These are phyloP conservation scores for Exserohilum turcica DNA, from an alignment of 2,329 filamentous ascomycete species.

Conservation along the genomic window DNA sequence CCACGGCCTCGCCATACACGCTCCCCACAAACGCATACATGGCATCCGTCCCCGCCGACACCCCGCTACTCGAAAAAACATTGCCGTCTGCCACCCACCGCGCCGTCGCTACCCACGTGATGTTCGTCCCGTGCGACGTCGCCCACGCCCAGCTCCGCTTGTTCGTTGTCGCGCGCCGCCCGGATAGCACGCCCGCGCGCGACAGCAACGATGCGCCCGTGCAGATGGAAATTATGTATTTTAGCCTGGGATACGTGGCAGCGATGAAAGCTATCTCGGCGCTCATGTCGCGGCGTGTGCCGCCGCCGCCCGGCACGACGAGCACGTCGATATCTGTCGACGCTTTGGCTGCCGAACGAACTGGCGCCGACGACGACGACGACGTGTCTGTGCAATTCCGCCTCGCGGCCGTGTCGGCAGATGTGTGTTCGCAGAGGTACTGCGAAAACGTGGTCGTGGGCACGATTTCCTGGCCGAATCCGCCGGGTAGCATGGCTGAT, in stretches of 20 bases:
- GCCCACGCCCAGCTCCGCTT: constrained; percentile 61
- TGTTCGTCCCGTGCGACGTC: constrained; percentile 55
- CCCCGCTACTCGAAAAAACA: constrained; percentile 67
- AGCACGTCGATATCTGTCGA: constrained; percentile 63
- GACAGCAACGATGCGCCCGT: constrained; percentile 66
- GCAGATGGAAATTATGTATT: constrained; percentile 68
- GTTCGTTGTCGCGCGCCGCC: constrained; percentile 67
- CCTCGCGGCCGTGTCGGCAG: no score
- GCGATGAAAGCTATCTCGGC: constrained; percentile 57
- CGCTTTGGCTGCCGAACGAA: no score
- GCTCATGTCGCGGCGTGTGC: constrained; percentile 46
- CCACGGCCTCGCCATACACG: constrained; percentile 60
- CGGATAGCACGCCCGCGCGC: constrained; percentile 64
- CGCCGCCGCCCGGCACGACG: constrained; percentile 67
- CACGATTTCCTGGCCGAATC: constrained; percentile 48
- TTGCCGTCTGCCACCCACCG: constrained; percentile 70
- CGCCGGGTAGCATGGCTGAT: constrained; percentile 23
- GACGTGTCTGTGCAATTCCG: no score
- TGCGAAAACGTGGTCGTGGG: constrained; percentile 58
- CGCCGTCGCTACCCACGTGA: constrained; percentile 59
- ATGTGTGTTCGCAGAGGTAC: neutral
- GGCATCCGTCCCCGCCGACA: constrained; percentile 66
- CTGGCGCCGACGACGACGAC: no score
- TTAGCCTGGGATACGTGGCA: constrained; percentile 51
- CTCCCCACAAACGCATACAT: constrained; percentile 61